Evolutionary conservation across 192 early-diverging fungal species (phyloP), one percentile per base, ranked within the genome.

Genomic region (Thamnidium elegans): DNA sequence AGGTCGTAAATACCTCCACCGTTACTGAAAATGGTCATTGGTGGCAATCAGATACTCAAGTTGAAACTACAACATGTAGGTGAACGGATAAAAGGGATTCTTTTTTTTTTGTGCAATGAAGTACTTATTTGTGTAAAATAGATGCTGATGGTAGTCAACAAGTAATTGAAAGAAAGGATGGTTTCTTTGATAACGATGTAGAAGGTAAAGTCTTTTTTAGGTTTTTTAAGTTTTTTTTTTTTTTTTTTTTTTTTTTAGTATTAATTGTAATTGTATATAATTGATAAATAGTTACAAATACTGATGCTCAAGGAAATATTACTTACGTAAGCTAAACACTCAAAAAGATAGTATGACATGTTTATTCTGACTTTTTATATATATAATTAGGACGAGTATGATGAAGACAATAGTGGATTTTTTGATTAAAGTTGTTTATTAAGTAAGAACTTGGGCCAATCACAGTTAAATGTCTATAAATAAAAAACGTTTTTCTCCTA

Each of bases 91-190:
- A 39, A 39, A 39, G 9, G 5, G 36, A 6, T 17, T 34, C n/a
- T 55, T 32, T 55, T 55, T 17, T 15, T 32, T 54, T 54, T 8
- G 30, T n/a, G 3, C 34, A 42, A 31, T 32, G n/a, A n/a, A n/a
- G 9, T 15, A 50, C 31, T 47, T 58, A 39, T 43, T 14, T 46
- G 26, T 26, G 26, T 26, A 26, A 26, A 26, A 26, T 42, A 68
- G 72, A 73, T 65, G 50, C 53, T 48, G 68, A 73, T 68, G 72
- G 72, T 31, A 62, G 58, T 43, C 62, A 62, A 15, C 63, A 58
- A 10, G 34, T 60, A 19, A 42, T 73, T 19, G 31, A 62, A 60
- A 63, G 55, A 51, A 56, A 63, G 6, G 72, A 73, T 64, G 72
- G 72, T n/a, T 68, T 66, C 62, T 73, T 73, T 42, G 34, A 46